Evolutionary conservation across 331 rosid species (phyloP).

Genomic region (Phaseolus coccineus): DNA sequence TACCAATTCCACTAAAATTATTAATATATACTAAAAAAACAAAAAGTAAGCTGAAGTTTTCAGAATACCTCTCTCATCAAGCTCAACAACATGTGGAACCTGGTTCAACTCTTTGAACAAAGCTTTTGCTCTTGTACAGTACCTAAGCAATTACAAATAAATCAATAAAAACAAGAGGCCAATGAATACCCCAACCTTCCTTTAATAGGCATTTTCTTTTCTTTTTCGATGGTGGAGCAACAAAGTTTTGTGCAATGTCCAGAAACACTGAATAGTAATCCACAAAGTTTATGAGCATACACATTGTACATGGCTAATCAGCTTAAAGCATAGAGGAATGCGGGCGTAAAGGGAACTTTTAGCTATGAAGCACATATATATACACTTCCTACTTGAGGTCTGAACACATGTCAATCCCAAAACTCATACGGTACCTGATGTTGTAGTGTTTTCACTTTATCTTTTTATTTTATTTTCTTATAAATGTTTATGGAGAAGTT

Average conservation of each 20-base stretch:
- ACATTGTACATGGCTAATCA: not conserved
- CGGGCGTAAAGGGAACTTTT: not conserved
- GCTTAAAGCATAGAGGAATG: not conserved
- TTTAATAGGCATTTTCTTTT: constrained; percentile 4
- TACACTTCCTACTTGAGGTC: not conserved
- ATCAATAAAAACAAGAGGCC: not conserved
- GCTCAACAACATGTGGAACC: constrained; percentile 78
- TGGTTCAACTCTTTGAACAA: constrained; percentile 83
- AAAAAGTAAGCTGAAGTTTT: constrained; percentile 17
- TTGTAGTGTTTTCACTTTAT: not conserved
- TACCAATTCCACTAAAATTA: not conserved
- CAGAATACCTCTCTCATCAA: constrained; percentile 78
- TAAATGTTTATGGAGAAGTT: not conserved
- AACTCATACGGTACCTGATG: not conserved
- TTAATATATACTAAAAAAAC: not conserved
- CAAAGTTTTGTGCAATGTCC: constrained; percentile 13
- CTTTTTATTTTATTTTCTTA: not conserved
- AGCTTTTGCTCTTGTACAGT: constrained; percentile 82
- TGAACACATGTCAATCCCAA: not conserved
- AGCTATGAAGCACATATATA: not conserved
- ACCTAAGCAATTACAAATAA: constrained; percentile 55
- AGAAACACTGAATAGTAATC: constrained; percentile 28
- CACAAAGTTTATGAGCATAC: not conserved
- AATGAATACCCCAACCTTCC: not conserved
- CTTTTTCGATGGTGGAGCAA: not conserved